These are phyloP conservation scores for Ophiostoma ulmi DNA, from an alignment of 2,329 filamentous ascomycete genomes.

Conservation along the genomic window DNA sequence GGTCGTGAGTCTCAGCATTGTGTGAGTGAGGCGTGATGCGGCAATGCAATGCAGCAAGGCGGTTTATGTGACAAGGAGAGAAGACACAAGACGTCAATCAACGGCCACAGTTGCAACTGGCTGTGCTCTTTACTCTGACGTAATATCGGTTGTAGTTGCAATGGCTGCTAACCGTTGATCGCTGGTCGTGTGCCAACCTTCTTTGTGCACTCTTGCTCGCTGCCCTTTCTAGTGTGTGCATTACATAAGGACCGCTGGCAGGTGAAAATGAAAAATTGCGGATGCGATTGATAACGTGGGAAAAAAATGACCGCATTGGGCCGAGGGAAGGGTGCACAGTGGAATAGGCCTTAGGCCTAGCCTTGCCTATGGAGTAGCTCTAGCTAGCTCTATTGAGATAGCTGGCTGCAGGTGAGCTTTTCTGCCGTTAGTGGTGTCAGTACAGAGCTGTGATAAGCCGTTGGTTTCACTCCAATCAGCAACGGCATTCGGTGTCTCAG, in stretches of 20 bases:
- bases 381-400: background rate
- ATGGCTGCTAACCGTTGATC: constrained; percentile 6
- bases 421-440: background rate
- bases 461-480: background rate
- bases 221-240: background rate
- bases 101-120: background rate
- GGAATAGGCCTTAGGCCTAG: background rate
- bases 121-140: background rate
- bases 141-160: background rate
- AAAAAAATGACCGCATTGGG: background rate
- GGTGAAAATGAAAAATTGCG: background rate
- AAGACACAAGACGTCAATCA: background rate
- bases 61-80: background rate
- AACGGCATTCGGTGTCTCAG: constrained; percentile 1
- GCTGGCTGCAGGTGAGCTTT: background rate
- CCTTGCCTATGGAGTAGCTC: background rate
- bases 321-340: background rate
- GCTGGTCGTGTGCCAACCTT: constrained; percentile 6
- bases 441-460: background rate
- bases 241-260: constrained; percentile 1
- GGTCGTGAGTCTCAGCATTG: constrained; percentile 25
- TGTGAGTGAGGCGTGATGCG: background rate
- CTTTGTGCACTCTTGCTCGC: background rate
- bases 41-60: background rate
- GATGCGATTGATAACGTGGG: background rate